These are phyloP conservation scores for Oryza punctata DNA, from an alignment of 176 grass and related monocot genomes.

Conservation along the genomic window DNA sequence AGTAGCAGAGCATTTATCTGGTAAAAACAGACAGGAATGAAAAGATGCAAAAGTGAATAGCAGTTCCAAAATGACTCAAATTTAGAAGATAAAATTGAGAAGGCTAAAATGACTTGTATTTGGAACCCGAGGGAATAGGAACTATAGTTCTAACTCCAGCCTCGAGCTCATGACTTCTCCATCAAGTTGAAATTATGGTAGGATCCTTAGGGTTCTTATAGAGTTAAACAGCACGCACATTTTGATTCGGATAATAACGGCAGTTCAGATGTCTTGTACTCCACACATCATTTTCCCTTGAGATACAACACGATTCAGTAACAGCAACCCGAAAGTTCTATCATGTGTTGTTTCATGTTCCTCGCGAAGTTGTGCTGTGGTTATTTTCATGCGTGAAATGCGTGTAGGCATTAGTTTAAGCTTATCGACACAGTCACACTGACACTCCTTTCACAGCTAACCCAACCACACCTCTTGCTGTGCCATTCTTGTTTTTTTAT, in stretches of 20 bases:
- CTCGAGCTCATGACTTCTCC: too few relatives aligned
- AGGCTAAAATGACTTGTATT: too few relatives aligned
- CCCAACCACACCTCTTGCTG: neutral
- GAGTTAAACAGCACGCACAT: too few relatives aligned
- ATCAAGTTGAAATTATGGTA: too few relatives aligned
- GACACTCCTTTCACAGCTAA: neutral
- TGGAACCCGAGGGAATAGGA: too few relatives aligned
- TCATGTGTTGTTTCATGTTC: neutral
- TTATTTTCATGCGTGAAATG: neutral
- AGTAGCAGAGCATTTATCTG: too few relatives aligned
- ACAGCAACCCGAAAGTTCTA: neutral
- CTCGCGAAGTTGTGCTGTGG: neutral
- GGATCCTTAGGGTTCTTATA: too few relatives aligned
- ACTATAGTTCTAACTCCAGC: too few relatives aligned
- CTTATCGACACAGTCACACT: neutral
- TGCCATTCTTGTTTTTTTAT: neutral
- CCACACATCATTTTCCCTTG: neutral
- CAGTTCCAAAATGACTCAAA: too few relatives aligned
- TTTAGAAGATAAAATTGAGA: too few relatives aligned
- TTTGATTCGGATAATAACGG: neutral
- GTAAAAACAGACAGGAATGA: too few relatives aligned
- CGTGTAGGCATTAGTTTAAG: neutral
- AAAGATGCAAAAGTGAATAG: too few relatives aligned
- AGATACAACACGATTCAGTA: neutral
- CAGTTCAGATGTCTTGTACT: neutral